Conservation (phyloP, 176 grass and related monocot species). For the Triticum timopheevii region DNA sequence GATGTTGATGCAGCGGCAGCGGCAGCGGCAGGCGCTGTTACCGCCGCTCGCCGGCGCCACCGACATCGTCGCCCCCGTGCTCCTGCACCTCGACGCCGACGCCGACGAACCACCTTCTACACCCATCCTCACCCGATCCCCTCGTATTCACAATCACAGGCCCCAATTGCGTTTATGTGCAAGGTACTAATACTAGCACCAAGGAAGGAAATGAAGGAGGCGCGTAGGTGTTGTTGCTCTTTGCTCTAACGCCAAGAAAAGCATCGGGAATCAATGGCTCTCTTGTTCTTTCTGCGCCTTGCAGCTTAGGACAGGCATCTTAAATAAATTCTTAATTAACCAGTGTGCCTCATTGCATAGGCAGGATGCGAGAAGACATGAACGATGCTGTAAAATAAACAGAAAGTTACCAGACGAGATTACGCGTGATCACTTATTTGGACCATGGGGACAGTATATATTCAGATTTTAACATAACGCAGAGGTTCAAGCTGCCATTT, state of each 20-base stretch:
- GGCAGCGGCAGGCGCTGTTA: not conserved
- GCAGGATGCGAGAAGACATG: not conserved
- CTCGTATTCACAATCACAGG: not conserved
- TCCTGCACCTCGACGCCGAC: slow-evolving; percentile 15
- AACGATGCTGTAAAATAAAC: not conserved
- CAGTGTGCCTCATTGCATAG: not conserved
- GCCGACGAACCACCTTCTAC: not conserved
- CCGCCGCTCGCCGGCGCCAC: not conserved
- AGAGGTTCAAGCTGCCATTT: not conserved
- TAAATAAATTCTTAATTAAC: not conserved
- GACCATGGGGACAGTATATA: too few species aligned
- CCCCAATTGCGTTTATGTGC: not conserved
- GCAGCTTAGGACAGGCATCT: not conserved
- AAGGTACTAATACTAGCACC: not conserved
- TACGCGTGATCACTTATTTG: too few species aligned
- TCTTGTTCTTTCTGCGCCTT: not conserved
- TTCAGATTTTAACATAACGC: too few species aligned
- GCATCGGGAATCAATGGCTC: not conserved
- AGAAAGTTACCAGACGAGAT: not conserved
- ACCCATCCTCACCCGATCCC: not conserved
- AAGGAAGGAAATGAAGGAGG: not conserved
- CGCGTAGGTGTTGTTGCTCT: too few species aligned
- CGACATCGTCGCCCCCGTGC: slow-evolving; percentile 50
- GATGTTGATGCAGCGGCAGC: slow-evolving; percentile 49
- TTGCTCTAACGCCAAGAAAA: slow-evolving; percentile 8